Evolutionary conservation across 352 stramenopile genomes (phyloP).

Genomic region (Phytophthora brassicae): DNA sequence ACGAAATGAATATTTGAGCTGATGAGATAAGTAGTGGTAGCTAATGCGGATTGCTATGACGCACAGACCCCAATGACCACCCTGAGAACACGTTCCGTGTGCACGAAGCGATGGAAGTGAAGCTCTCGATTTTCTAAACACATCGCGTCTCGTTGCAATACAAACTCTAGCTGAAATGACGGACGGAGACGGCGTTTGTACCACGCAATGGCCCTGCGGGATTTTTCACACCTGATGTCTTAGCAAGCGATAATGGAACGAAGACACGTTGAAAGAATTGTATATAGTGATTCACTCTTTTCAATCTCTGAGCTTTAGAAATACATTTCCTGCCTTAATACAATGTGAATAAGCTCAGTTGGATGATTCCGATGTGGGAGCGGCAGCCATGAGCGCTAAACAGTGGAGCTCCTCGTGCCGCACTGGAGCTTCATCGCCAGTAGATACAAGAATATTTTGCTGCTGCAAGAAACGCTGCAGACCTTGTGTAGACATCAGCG

Average conservation of each 20-base stretch:
- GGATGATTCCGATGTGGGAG: slow-evolving; percentile 1
- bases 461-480: slow-evolving; percentile 65
- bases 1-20: background rate
- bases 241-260: slow-evolving; percentile 17
- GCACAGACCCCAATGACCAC: slow-evolving; percentile 74
- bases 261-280: slow-evolving; percentile 20
- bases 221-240: background rate
- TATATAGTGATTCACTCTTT: slow-evolving; percentile 20
- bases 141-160: too few species aligned
- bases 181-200: slow-evolving; percentile 11
- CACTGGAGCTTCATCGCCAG: slow-evolving; percentile 21
- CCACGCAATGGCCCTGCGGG: background rate
- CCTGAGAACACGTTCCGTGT: slow-evolving; percentile 81
- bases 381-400: slow-evolving; percentile 59
- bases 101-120: slow-evolving; percentile 89
- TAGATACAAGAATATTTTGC: slow-evolving; percentile 52
- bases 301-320: background rate
- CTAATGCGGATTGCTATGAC: slow-evolving; percentile 16
- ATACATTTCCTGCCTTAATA: background rate
- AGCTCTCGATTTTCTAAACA: slow-evolving; percentile 87
- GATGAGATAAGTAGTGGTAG: background rate
- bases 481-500: slow-evolving; percentile 72
- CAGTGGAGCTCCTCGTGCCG: slow-evolving; percentile 74
- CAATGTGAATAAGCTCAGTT: slow-evolving; percentile 19
- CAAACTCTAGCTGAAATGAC: slow-evolving; percentile 1